These are phyloP conservation scores for Climacium dendroides DNA, from an alignment of 225 moss, liverwort and hornwort genomes.

Conservation along the genomic window DNA sequence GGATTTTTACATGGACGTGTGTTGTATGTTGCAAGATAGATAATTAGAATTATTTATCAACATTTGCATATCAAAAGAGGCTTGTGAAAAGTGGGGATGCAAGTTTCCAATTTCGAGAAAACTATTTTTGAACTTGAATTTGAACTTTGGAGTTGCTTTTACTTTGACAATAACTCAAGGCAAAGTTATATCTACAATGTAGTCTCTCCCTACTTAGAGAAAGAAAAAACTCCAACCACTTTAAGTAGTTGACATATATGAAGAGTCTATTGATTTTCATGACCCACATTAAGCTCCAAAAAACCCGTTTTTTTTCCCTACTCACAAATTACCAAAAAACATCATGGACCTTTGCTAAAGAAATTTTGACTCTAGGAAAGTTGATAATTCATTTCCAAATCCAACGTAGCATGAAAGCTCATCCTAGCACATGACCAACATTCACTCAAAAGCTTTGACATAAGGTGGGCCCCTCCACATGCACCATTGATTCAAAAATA, in stretches of 20 bases:
- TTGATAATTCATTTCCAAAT: accelerated
- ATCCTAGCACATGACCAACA: not conserved
- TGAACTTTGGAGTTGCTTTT: not conserved
- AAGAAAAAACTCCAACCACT: not conserved
- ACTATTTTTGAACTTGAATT: not conserved
- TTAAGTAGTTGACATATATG: not conserved
- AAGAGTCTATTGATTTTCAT: accelerated
- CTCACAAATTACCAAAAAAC: not conserved
- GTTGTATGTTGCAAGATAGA: not conserved
- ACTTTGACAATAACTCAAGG: too few species aligned
- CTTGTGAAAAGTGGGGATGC: accelerated
- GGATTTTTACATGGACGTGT: accelerated
- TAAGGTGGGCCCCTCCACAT: accelerated
- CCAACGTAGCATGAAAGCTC: too few species aligned
- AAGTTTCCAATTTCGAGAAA: accelerated
- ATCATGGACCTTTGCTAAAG: accelerated
- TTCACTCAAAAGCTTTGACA: not conserved
- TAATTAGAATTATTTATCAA: accelerated
- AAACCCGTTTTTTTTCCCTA: not conserved
- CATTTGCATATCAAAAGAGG: not conserved
- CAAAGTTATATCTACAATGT: not conserved
- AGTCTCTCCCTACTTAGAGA: accelerated
- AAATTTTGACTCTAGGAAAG: accelerated
- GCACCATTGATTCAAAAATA: too few species aligned
- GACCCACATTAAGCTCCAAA: accelerated